phyloP scores from a whole-genome alignment of 2,329 filamentous ascomycete genomes.

The Alternaria triticina region DNA sequence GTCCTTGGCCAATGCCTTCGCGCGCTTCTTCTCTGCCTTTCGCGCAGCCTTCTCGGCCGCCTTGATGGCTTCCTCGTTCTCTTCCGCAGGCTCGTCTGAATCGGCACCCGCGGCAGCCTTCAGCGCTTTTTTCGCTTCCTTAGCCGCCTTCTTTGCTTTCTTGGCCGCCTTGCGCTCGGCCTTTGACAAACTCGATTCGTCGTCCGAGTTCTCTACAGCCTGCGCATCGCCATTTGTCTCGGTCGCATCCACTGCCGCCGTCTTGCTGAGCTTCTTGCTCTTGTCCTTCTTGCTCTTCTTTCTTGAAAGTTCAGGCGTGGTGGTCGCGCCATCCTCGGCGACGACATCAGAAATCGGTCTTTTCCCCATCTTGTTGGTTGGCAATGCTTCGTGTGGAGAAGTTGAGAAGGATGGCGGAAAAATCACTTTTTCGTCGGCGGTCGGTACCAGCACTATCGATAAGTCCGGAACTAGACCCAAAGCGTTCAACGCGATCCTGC shows the following conservation, averaged over 20 bases:
- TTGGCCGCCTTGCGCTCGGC: constrained; percentile 53
- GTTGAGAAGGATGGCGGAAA: constrained; percentile 14
- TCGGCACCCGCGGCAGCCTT: constrained; percentile 19
- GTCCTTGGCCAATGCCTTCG: constrained; percentile 39
- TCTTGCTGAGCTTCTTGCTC: constrained; percentile 36
- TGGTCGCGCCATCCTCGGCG: constrained; percentile 31
- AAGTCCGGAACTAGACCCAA: constrained; percentile 12
- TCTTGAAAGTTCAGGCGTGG: constrained; percentile 34
- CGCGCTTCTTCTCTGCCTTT: constrained; percentile 49
- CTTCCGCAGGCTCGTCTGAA: constrained; percentile 28
- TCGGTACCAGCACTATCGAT: constrained; percentile 26
- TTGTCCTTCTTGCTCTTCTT: constrained; percentile 50
- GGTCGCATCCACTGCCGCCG: constrained; percentile 19
- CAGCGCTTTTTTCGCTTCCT: constrained; percentile 30
- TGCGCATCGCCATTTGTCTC: constrained; percentile 28
- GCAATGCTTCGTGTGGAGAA: background rate
- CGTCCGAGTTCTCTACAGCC: constrained; percentile 25
- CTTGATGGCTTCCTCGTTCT: constrained; percentile 35
- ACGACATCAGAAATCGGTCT: constrained; percentile 43
- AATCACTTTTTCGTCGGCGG: constrained; percentile 21
- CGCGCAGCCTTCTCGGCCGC: constrained; percentile 44
- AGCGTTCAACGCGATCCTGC: background rate
- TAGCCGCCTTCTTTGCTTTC: constrained; percentile 50
- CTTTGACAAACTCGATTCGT: constrained; percentile 47
- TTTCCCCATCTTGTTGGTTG: constrained; percentile 43